phyloP scores from a whole-genome alignment of 495 filamentous ascomycete genomes.

The Immersiella caudata region DNA sequence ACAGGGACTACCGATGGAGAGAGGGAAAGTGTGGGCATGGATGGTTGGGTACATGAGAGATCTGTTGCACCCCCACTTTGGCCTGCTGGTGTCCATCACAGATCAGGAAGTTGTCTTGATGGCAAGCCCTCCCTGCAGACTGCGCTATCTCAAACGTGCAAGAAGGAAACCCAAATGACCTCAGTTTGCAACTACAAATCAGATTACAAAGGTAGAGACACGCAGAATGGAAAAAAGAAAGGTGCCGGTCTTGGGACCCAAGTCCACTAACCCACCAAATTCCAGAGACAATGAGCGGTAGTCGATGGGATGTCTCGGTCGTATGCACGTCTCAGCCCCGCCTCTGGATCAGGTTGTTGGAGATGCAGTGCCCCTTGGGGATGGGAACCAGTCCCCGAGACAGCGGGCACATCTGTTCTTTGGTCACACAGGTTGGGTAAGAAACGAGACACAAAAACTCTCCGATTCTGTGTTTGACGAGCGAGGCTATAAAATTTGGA shows the following conservation, averaged over 20 bases:
- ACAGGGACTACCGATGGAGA: background rate
- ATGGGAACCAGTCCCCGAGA: background rate
- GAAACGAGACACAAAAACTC: background rate
- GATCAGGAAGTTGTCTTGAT: background rate
- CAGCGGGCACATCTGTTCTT: background rate
- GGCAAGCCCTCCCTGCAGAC: slow-evolving; percentile 1
- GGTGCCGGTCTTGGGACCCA: background rate
- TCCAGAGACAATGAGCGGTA: background rate
- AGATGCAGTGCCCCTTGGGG: background rate
- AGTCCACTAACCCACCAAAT: background rate
- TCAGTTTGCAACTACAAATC: background rate
- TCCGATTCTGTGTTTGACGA: background rate
- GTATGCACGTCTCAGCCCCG: slow-evolving; percentile 19
- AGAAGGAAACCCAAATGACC: background rate
- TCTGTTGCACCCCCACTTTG: background rate
- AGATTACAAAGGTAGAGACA: background rate
- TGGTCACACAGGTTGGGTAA: background rate
- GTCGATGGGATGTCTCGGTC: slow-evolving; percentile 12
- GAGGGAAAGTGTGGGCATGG: background rate
- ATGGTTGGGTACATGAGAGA: background rate
- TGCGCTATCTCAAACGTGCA: background rate
- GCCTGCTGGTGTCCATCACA: background rate
- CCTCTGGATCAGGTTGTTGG: background rate
- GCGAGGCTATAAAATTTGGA: background rate
- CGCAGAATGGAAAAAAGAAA: background rate